These are phyloP conservation scores for Pleodorina starrii DNA, from an alignment of 139 green algal species.

Conservation along the genomic window DNA sequence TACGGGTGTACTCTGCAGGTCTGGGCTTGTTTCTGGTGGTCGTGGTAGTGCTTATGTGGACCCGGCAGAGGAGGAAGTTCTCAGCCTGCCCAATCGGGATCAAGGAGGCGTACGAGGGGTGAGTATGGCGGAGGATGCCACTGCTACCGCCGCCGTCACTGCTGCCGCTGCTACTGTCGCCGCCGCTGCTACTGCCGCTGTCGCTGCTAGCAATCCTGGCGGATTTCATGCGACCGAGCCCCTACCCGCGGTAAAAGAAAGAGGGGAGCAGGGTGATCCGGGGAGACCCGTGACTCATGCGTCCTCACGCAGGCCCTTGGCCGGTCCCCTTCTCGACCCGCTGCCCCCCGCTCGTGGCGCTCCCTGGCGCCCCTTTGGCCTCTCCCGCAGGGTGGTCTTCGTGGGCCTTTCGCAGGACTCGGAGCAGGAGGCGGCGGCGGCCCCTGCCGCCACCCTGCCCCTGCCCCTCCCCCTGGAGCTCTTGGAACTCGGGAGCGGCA, in stretches of 20 bases:
- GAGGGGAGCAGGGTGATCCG: background rate
- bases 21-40: background rate
- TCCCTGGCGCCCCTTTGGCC: background rate
- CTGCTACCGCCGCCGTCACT: background rate
- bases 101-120: constrained; percentile 18
- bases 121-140: background rate
- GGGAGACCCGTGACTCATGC: background rate
- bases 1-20: too few relatives aligned
- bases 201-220: background rate
- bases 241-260: background rate
- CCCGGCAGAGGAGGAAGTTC: background rate
- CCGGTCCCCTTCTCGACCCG: too few relatives aligned
- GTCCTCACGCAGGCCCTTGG: too few relatives aligned
- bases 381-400: background rate
- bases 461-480: too few relatives aligned
- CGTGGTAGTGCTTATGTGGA: background rate
- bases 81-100: background rate
- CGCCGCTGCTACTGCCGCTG: background rate
- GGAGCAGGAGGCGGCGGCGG: background rate
- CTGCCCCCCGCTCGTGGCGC: too few relatives aligned
- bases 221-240: background rate
- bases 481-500: too few relatives aligned
- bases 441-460: too few relatives aligned
- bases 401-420: constrained; percentile 1
- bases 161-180: background rate